Percentiles rank a stretch among this genome's conserved stretches.
Evolutionary conservation across 257 asterid species (phyloP).

Genomic region (Nicotiana benthamiana): DNA sequence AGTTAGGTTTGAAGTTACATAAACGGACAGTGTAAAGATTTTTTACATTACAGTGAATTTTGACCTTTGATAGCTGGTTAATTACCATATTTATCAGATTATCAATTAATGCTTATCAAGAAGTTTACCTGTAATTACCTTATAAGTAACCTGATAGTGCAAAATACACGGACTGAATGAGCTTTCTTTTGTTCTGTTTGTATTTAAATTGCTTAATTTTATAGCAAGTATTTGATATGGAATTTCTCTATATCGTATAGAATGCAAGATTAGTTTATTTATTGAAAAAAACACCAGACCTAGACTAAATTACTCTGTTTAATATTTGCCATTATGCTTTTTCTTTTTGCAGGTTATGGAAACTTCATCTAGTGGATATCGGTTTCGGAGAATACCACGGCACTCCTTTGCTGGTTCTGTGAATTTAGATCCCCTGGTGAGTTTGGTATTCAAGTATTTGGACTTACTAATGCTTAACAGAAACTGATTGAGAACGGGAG

Average conservation of each 20-base stretch:
- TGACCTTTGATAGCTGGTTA: no score
- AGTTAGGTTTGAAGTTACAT: not conserved
- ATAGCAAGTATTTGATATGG: not conserved
- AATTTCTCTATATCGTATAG: not conserved
- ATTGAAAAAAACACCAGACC: not conserved
- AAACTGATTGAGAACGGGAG: not conserved
- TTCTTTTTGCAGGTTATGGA: constrained; percentile 48
- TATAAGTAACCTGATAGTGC: no score
- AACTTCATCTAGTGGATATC: constrained; percentile 45
- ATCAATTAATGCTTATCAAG: no score
- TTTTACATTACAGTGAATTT: no score
- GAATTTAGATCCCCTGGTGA: constrained; percentile 84
- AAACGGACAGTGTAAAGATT: no score
- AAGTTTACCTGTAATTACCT: no score
- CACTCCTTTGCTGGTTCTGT: constrained; percentile 51
- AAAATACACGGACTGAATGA: not conserved
- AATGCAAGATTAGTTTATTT: not conserved
- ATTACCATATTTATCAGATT: no score
- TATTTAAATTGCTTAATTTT: not conserved
- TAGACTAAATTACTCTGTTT: not conserved
- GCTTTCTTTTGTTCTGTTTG: not conserved
- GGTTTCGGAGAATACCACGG: constrained; percentile 73
- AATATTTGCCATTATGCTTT: not conserved
- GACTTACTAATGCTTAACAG: not conserved
- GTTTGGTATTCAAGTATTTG: constrained; percentile 19